phyloP scores from a whole-genome alignment of 768 basidiomycete species.

The Trametes villosa region DNA sequence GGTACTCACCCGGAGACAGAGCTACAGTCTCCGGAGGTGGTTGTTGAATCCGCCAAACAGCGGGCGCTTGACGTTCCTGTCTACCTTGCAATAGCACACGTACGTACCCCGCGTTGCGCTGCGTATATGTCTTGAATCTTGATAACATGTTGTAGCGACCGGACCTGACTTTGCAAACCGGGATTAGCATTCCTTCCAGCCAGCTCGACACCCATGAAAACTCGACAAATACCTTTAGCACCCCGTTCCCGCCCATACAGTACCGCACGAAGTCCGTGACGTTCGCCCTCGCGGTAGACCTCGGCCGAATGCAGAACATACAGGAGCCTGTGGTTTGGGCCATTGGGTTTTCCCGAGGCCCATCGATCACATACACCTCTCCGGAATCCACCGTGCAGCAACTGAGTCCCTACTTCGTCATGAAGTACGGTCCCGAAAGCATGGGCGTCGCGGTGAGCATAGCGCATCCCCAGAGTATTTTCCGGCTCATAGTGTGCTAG shows the following conservation, averaged over 20 bases:
- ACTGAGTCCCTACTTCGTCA: constrained; percentile 27
- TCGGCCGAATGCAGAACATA: constrained; percentile 29
- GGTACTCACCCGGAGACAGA: constrained; percentile 20
- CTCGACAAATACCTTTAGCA: constrained; percentile 16
- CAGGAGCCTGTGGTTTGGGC: constrained; percentile 31
- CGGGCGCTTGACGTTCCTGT: constrained; percentile 18
- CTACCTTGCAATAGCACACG: constrained; percentile 20
- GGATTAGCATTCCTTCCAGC: not conserved
- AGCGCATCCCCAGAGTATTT: too few relatives aligned
- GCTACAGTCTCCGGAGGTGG: constrained; percentile 1
- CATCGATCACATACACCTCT: constrained; percentile 28
- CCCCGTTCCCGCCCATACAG: constrained; percentile 22
- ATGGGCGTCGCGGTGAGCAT: constrained; percentile 1
- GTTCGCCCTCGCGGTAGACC: constrained; percentile 34
- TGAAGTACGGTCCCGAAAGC: constrained; percentile 1
- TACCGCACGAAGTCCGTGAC: constrained; percentile 10
- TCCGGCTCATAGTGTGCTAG: too few relatives aligned
- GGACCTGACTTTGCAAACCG: constrained; percentile 15
- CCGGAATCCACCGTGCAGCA: constrained; percentile 14
- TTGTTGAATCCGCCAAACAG: not conserved
- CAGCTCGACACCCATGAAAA: constrained; percentile 21
- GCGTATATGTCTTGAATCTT: not conserved
- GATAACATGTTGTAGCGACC: not conserved
- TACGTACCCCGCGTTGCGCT: not conserved
- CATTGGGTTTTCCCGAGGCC: constrained; percentile 33